phyloP scores from a whole-genome alignment of 2,329 filamentous ascomycete species.

The Dothideomycetes sp. region DNA sequence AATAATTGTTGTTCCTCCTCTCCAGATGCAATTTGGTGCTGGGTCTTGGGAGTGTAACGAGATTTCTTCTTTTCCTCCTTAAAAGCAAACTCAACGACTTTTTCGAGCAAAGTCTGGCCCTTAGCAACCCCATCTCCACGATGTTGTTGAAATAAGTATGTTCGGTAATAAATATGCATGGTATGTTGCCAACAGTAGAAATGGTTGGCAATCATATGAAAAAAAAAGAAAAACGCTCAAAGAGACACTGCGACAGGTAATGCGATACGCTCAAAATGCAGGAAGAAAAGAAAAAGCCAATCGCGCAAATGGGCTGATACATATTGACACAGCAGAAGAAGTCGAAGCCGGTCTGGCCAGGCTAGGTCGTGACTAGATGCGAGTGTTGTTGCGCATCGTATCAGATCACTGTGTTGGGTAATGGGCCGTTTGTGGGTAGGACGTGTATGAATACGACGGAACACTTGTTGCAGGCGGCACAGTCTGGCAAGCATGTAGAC shows the following conservation, averaged over 20 bases:
- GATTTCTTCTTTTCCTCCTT: no score
- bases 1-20: background rate
- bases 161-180: conserved; percentile 13
- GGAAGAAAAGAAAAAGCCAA: conserved; percentile 14
- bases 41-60: no score
- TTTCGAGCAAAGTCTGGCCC: background rate
- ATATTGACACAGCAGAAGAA: conserved; percentile 19
- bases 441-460: conserved; percentile 17
- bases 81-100: no score
- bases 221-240: conserved; percentile 11
- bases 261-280: conserved; percentile 20
- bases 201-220: background rate
- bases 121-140: no score
- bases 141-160: no score
- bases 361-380: background rate
- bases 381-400: background rate
- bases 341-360: conserved; percentile 1
- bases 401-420: conserved; percentile 9
- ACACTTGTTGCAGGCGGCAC: conserved; percentile 27
- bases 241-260: conserved; percentile 7
- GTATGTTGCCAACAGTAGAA: conserved; percentile 5
- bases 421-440: conserved; percentile 9
- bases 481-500: conserved; percentile 20
- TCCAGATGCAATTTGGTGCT: background rate
- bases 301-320: conserved; percentile 22